Base-by-base conservation (phyloP, 1,284 basidiomycete species). In the Cutaneotrichosporon curvatum region DNA sequence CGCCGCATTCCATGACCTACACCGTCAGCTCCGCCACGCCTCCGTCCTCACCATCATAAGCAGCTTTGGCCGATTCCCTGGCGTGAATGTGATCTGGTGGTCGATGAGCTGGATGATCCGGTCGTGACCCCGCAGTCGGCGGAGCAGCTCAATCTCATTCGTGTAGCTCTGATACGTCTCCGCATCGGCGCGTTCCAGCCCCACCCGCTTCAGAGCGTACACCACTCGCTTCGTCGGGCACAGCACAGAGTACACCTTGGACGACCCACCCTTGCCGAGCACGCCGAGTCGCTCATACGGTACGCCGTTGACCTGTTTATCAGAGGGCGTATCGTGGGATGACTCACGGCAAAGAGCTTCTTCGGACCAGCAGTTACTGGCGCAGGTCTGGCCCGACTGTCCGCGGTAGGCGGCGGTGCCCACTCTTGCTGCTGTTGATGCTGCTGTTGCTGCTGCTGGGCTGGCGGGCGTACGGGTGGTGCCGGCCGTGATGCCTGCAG, bases 131-230 rank as follows among this genome's bases (percentile, higher is more conserved):
- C 82, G 82, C 4, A 96, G 75, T 14, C 89, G 81, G 61, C 87
- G 86, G 18, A 96, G 75, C 37, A 95, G 73, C 12, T 82, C 79
- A 51, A 95, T 95, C 73, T 96, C 91, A 65, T 95, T 94, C 77
- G 87, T 85, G 68, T 92, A 96, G n/a, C 87, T 85, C 37, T 78
- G 79, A 72, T 91, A 84, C 11, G 88, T 87, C 54, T 92, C 88
- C 1, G 79, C 69, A 57, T 95, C 91, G 5, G 83, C 83, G 60
- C 83, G 83, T 62, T 92, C 87, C 14, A 95, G 75, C 15, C 82
- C 79, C 16, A 95, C 90, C 32, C 84, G 81, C 67, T 95, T 95
- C 64, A 95, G 78, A 11, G 91, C 91, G 60, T 79, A 88, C 34
- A 94, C 77, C 60, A 85, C 82, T 1, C 65, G 61, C 63, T 85